These are phyloP conservation scores for Hemileia vastatrix DNA, from an alignment of 1,284 basidiomycete species.

Conservation along the genomic window DNA sequence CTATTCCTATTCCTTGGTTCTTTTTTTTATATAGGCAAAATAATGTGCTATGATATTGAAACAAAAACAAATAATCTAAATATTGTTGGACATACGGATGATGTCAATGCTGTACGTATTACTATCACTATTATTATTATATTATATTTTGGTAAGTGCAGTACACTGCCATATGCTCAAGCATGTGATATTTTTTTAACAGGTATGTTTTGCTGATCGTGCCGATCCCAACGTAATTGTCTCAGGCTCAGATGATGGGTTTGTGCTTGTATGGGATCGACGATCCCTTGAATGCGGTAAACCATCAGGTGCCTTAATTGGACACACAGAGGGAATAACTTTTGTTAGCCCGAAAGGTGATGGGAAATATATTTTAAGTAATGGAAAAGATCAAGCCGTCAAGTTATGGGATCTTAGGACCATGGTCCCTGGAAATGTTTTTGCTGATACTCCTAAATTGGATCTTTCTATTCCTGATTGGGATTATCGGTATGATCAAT, in stretches of 20 bases:
- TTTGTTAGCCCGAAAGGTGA: slow-evolving; percentile 54
- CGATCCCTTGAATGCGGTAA: slow-evolving; percentile 72
- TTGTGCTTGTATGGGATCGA: slow-evolving; percentile 94
- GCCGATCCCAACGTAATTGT: slow-evolving; percentile 85
- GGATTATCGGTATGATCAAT: slow-evolving; percentile 62
- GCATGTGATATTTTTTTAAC: no score
- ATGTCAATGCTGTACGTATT: slow-evolving; percentile 64
- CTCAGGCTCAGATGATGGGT: slow-evolving; percentile 85
- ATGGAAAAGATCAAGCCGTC: slow-evolving; percentile 89
- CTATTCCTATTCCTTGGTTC: not conserved
- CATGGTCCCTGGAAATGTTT: slow-evolving; percentile 68
- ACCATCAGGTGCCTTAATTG: slow-evolving; percentile 57
- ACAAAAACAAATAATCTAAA: slow-evolving; percentile 67
- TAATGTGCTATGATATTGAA: slow-evolving; percentile 77
- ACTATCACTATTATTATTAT: not conserved
- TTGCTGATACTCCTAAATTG: slow-evolving; percentile 47
- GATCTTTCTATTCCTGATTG: slow-evolving; percentile 59
- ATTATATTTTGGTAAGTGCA: no score
- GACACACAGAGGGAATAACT: slow-evolving; percentile 31
- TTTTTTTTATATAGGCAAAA: slow-evolving; percentile 22
- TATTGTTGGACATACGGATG: slow-evolving; percentile 72
- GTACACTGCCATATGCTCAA: no score
- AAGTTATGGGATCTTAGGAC: slow-evolving; percentile 90
- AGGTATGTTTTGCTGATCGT: slow-evolving; percentile 84
- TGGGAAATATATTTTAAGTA: slow-evolving; percentile 89